Percentiles rank a stretch among this genome's conserved stretches.
These are phyloP conservation scores for Platismatia glauca DNA, from an alignment of 495 filamentous ascomycete genomes.

Conservation along the genomic window DNA sequence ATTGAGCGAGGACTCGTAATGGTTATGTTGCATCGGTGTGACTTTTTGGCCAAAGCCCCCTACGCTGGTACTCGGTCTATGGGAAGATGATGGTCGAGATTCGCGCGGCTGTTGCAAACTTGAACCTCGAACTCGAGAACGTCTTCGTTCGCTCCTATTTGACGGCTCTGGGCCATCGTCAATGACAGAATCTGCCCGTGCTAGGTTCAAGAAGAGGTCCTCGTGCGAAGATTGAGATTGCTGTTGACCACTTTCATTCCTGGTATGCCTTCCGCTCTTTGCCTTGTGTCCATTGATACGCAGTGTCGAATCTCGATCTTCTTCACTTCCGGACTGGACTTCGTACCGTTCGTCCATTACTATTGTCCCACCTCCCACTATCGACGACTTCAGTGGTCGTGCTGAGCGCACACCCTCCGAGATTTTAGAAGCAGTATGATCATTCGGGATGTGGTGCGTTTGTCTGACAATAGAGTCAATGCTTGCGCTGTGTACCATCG, in stretches of 20 bases:
- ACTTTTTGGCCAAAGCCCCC: slow-evolving; percentile 8
- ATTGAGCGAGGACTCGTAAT: slow-evolving; percentile 14
- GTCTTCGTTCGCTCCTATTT: slow-evolving; percentile 30
- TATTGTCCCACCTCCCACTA: neutral
- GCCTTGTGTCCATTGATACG: slow-evolving; percentile 30
- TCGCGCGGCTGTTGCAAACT: slow-evolving; percentile 20
- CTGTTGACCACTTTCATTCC: slow-evolving; percentile 25
- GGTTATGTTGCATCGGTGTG: neutral
- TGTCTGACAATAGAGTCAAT: slow-evolving; percentile 13
- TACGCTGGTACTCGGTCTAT: slow-evolving; percentile 31
- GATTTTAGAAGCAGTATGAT: neutral
- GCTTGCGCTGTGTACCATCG: slow-evolving; percentile 6
- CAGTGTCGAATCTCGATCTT: slow-evolving; percentile 27
- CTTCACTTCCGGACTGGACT: slow-evolving; percentile 10
- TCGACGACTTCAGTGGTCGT: slow-evolving; percentile 5
- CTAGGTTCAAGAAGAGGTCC: slow-evolving; percentile 58
- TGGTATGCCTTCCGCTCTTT: slow-evolving; percentile 21
- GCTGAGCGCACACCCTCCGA: neutral
- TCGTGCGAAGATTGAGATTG: slow-evolving; percentile 36
- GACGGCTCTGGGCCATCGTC: slow-evolving; percentile 39
- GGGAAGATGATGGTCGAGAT: slow-evolving; percentile 37
- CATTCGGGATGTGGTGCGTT: neutral
- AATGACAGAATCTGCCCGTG: slow-evolving; percentile 42
- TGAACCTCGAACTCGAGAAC: slow-evolving; percentile 21
- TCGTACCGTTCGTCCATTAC: slow-evolving; percentile 10